A percentile compares a stretch with the other conserved stretches of the same genome.
These are phyloP conservation scores for Phytophthora hibernalis DNA, from an alignment of 352 stramenopile genomes.

Conservation along the genomic window DNA sequence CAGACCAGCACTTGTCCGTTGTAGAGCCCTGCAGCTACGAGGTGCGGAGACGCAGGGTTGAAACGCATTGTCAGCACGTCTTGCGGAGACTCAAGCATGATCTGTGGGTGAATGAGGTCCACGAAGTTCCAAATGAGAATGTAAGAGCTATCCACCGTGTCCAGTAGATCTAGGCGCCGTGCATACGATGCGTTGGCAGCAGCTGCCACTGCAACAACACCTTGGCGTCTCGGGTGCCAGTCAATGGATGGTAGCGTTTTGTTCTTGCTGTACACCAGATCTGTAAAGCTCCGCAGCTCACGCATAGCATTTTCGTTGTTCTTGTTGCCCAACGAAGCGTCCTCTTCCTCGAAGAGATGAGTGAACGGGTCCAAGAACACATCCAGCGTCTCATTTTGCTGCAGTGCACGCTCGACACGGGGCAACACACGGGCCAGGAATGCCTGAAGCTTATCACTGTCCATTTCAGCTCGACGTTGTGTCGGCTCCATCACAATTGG, in stretches of 20 bases:
- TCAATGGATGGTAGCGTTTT: conserved; percentile 90
- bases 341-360: conserved; percentile 71
- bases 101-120: conserved; percentile 93
- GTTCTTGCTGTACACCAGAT: conserved; percentile 95
- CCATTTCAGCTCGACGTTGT: conserved; percentile 60
- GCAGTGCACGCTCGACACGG: conserved; percentile 74
- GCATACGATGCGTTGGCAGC: conserved; percentile 83
- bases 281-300: conserved; percentile 93
- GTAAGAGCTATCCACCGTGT: conserved; percentile 87
- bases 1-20: conserved; percentile 93
- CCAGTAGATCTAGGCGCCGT: conserved; percentile 77
- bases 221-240: conserved; percentile 91
- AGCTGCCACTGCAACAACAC: conserved; percentile 88
- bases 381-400: conserved; percentile 89
- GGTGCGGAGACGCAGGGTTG: conserved; percentile 87
- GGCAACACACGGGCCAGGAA: conserved; percentile 75
- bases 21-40: conserved; percentile 83
- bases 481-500: conserved; percentile 60
- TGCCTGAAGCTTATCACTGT: conserved; percentile 69
- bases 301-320: conserved; percentile 91
- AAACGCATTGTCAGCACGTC: conserved; percentile 91
- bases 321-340: conserved; percentile 69
- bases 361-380: conserved; percentile 85
- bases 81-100: conserved; percentile 93
- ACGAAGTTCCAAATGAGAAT: conserved; percentile 95